A percentile compares a stretch with the other conserved stretches of the same genome.
Conservation (phyloP, 768 basidiomycete genomes). For the Albatrellus ellisii region DNA sequence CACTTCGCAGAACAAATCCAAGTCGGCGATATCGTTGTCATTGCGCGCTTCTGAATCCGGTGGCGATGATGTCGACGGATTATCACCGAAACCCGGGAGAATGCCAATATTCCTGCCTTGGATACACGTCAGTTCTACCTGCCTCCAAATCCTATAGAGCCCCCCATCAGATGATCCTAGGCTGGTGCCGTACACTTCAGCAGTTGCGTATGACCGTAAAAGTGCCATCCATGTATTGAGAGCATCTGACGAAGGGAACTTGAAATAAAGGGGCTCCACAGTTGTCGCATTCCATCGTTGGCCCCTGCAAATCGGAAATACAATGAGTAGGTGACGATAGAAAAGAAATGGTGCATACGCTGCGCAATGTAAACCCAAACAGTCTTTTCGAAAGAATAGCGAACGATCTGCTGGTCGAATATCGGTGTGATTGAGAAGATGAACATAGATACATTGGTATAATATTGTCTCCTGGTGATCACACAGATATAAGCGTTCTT, state of each 20-base stretch:
- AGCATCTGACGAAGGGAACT: slow-evolving; percentile 50
- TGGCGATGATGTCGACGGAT: slow-evolving; percentile 11
- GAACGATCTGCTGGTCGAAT: slow-evolving; percentile 68
- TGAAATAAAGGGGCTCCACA: slow-evolving; percentile 60
- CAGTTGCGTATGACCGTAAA: slow-evolving; percentile 66
- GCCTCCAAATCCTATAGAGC: slow-evolving; percentile 80
- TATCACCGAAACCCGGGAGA: slow-evolving; percentile 25
- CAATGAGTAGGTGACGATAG: background rate
- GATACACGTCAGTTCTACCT: slow-evolving; percentile 58
- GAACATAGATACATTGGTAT: slow-evolving; percentile 61
- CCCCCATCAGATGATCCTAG: slow-evolving; percentile 40
- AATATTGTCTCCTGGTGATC: slow-evolving; percentile 50
- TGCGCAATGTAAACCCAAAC: slow-evolving; percentile 54
- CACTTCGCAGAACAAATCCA: slow-evolving; percentile 73
- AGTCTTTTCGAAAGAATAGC: slow-evolving; percentile 64
- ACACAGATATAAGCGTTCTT: background rate
- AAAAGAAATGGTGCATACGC: slow-evolving; percentile 31
- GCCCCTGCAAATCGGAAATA: slow-evolving; percentile 25
- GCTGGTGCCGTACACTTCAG: slow-evolving; percentile 63
- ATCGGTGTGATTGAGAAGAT: slow-evolving; percentile 67
- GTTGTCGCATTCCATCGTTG: slow-evolving; percentile 45
- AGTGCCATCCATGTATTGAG: slow-evolving; percentile 71
- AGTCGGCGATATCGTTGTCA: slow-evolving; percentile 37
- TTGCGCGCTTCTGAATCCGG: slow-evolving; percentile 10
- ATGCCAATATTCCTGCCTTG: slow-evolving; percentile 66